Conservation (phyloP, 768 basidiomycete species). For the Lactifluus volemus region DNA sequence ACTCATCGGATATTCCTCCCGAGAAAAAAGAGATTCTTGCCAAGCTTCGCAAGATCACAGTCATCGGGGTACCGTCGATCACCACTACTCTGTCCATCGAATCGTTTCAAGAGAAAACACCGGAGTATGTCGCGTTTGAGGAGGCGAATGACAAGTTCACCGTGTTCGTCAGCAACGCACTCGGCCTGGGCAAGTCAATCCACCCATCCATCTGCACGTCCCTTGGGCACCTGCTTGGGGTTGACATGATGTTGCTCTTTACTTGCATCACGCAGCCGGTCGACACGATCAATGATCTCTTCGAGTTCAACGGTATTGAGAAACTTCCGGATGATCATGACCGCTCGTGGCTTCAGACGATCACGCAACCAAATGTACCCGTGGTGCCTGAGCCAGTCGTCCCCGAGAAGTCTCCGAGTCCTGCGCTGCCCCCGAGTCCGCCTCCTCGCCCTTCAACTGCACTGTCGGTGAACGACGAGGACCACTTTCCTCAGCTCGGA, state of each 20-base stretch:
- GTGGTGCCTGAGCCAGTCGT: not conserved
- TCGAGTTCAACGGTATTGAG: not conserved
- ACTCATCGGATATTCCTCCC: not conserved
- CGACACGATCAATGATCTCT: not conserved
- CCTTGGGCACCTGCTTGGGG: slow-evolving; percentile 2
- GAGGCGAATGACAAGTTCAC: slow-evolving; percentile 8
- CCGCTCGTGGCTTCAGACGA: slow-evolving; percentile 11
- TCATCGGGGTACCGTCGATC: slow-evolving; percentile 7
- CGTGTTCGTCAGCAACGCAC: slow-evolving; percentile 2
- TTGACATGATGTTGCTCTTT: not conserved
- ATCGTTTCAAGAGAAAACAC: not conserved
- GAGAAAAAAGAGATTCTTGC: not conserved
- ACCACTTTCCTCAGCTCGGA: slow-evolving; percentile 1
- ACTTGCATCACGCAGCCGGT: not conserved
- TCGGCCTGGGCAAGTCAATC: not conserved
- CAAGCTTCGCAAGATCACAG: slow-evolving; percentile 11
- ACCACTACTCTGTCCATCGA: slow-evolving; percentile 7
- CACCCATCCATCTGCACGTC: not conserved
- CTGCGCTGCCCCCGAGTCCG: not conserved
- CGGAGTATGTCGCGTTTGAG: not conserved
- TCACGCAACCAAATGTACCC: slow-evolving; percentile 5
- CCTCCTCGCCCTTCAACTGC: not conserved
- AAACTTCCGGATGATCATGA: slow-evolving; percentile 10
- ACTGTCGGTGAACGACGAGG: not conserved
- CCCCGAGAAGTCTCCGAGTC: slow-evolving; percentile 1